Percentiles rank a stretch among this genome's conserved stretches.
These are phyloP conservation scores for Typha latifolia DNA, from an alignment of 176 grass and related monocot species.

Conservation along the genomic window DNA sequence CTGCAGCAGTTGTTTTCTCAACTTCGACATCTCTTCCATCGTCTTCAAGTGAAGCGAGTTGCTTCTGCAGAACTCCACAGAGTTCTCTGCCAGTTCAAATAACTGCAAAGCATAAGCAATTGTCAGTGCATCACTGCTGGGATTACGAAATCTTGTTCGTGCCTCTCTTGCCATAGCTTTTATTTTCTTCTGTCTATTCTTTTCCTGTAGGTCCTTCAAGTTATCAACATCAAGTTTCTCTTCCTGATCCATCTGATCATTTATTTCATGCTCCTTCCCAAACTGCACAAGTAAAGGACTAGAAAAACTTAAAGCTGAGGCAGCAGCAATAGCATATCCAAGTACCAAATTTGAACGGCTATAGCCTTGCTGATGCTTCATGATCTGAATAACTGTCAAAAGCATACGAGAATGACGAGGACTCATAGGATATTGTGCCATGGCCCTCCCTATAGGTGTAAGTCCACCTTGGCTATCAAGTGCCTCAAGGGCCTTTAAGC, in stretches of 20 bases:
- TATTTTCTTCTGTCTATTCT: slow-evolving; percentile 47
- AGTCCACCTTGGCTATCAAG: slow-evolving; percentile 39
- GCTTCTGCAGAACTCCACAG: slow-evolving; percentile 61
- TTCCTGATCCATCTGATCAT: slow-evolving; percentile 26
- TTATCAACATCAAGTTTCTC: slow-evolving; percentile 22
- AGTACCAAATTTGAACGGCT: slow-evolving; percentile 54
- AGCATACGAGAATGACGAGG: slow-evolving; percentile 87
- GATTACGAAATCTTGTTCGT: slow-evolving; percentile 49
- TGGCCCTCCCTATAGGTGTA: slow-evolving; percentile 78
- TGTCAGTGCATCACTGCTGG: slow-evolving; percentile 85
- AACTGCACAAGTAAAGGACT: slow-evolving; percentile 72
- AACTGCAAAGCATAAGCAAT: slow-evolving; percentile 62
- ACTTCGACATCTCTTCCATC: slow-evolving; percentile 96
- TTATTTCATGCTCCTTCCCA: slow-evolving; percentile 22
- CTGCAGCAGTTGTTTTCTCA: slow-evolving; percentile 81
- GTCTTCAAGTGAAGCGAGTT: slow-evolving; percentile 89
- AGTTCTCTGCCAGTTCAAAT: slow-evolving; percentile 64
- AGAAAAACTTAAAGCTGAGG: slow-evolving; percentile 76
- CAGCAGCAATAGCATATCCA: slow-evolving; percentile 62
- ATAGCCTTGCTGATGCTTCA: slow-evolving; percentile 39
- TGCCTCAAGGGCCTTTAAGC: slow-evolving; percentile 82
- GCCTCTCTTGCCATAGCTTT: slow-evolving; percentile 62
- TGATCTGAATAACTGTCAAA: slow-evolving; percentile 69
- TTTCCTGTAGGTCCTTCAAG: slow-evolving; percentile 33
- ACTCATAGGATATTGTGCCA: slow-evolving; percentile 87